Evolutionary conservation across 257 asterid species (phyloP).

Genomic region (Ophiorrhiza pumila): DNA sequence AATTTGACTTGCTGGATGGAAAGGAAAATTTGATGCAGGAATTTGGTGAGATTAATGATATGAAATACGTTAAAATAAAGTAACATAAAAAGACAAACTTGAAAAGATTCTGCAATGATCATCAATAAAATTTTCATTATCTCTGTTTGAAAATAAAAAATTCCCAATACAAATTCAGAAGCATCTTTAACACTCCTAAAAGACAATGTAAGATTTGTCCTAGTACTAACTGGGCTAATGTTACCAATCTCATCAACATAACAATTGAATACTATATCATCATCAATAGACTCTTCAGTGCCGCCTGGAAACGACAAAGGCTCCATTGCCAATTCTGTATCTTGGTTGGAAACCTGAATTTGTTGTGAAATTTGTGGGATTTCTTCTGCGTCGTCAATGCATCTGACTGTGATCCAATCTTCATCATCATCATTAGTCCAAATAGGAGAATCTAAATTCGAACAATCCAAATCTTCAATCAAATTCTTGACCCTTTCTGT

Average conservation of each 20-base stretch:
- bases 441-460: slow-evolving; percentile 16
- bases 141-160: slow-evolving; percentile 18
- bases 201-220: slow-evolving; percentile 10
- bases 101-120: background rate
- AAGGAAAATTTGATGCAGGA: background rate
- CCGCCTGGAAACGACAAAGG: slow-evolving; percentile 3
- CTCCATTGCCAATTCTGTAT: slow-evolving; percentile 20
- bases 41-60: background rate
- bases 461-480: slow-evolving; percentile 24
- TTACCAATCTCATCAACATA: slow-evolving; percentile 27
- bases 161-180: slow-evolving; percentile 14
- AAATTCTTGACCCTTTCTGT: slow-evolving; percentile 39
- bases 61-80: background rate
- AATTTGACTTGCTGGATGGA: background rate
- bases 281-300: slow-evolving; percentile 24
- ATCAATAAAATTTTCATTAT: slow-evolving; percentile 23
- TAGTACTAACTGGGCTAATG: slow-evolving; percentile 12
- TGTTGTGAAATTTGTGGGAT: background rate
- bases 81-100: background rate
- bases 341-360: slow-evolving; percentile 8
- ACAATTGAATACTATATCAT: slow-evolving; percentile 29
- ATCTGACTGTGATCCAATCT: slow-evolving; percentile 66
- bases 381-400: slow-evolving; percentile 34
- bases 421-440: slow-evolving; percentile 59
- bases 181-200: slow-evolving; percentile 19